Evolutionary conservation across 1,284 basidiomycete genomes (phyloP).

Genomic region (Abortiporus biennis): DNA sequence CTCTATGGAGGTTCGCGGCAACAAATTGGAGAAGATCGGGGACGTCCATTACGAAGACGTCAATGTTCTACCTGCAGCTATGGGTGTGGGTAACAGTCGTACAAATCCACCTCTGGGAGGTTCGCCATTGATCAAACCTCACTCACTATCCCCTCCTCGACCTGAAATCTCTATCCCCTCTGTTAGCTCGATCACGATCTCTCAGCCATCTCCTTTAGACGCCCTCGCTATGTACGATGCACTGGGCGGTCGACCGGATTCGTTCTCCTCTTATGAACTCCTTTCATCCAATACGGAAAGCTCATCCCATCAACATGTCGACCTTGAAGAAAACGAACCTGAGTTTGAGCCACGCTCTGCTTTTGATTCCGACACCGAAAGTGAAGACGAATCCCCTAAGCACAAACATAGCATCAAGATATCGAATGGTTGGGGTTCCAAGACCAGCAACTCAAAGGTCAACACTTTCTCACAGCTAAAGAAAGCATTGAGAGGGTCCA

Average conservation of each 20-base stretch:
- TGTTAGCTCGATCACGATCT: neutral
- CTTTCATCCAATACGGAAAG: neutral
- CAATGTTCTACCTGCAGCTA: neutral
- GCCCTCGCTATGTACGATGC: neutral
- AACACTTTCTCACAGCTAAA: too few relatives aligned
- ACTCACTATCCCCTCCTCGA: neutral
- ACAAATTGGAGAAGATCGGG: neutral
- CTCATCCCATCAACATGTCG: neutral
- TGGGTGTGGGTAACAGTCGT: neutral
- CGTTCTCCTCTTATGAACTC: too few relatives aligned
- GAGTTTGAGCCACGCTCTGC: constrained; percentile 1
- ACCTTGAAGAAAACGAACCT: neutral
- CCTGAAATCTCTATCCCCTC: neutral
- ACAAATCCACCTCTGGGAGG: neutral
- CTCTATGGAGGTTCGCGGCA: neutral
- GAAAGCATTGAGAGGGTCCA: constrained; percentile 4
- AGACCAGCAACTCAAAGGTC: too few relatives aligned
- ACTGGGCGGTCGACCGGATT: too few relatives aligned
- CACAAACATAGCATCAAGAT: too few relatives aligned
- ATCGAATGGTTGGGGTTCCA: too few relatives aligned
- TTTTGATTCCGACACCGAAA: constrained; percentile 3
- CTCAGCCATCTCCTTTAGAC: neutral
- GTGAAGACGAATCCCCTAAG: neutral
- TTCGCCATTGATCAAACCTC: neutral
- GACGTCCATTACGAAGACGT: neutral